Percentiles rank a stretch among this genome's conserved stretches.
These are phyloP conservation scores for Aspergillus pseudoterreus DNA, from an alignment of 2,329 filamentous ascomycete species.

Conservation along the genomic window DNA sequence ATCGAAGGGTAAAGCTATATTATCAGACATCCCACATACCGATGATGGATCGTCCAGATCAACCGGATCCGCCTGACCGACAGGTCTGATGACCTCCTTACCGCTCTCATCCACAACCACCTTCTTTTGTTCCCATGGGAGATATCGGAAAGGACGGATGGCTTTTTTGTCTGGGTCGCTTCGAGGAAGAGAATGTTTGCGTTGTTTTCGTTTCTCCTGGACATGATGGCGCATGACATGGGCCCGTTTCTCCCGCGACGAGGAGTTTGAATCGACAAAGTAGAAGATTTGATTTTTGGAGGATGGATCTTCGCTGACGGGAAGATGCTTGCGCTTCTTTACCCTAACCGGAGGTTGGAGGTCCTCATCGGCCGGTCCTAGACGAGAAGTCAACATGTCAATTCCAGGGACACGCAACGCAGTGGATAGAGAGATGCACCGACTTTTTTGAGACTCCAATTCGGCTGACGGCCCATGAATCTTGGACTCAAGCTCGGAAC, in stretches of 20 bases:
- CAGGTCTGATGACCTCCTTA: not conserved
- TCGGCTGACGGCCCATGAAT: slow-evolving; percentile 9
- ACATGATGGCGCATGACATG: slow-evolving; percentile 45
- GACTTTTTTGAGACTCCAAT: slow-evolving; percentile 14
- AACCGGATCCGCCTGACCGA: not conserved
- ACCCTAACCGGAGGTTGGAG: slow-evolving; percentile 14
- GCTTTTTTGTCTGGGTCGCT: slow-evolving; percentile 12
- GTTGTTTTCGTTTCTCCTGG: slow-evolving; percentile 37
- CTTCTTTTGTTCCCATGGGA: slow-evolving; percentile 24
- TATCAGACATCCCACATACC: not conserved
- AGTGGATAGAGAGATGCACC: slow-evolving; percentile 7
- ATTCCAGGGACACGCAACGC: not conserved
- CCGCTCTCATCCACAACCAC: not conserved
- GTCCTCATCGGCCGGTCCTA: slow-evolving; percentile 18
- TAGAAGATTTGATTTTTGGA: slow-evolving; percentile 34
- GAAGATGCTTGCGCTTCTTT: slow-evolving; percentile 25
- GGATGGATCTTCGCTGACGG: slow-evolving; percentile 17
- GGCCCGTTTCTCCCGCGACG: slow-evolving; percentile 40
- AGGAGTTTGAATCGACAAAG: slow-evolving; percentile 39
- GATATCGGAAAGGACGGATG: slow-evolving; percentile 14
- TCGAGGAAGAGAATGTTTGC: slow-evolving; percentile 22
- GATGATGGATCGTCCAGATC: not conserved
- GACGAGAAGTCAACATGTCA: slow-evolving; percentile 6
- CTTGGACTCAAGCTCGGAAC: slow-evolving; percentile 6
- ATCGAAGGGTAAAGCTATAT: not conserved